These are phyloP conservation scores for Suillus lakei DNA, from an alignment of 768 basidiomycete species.

Conservation along the genomic window DNA sequence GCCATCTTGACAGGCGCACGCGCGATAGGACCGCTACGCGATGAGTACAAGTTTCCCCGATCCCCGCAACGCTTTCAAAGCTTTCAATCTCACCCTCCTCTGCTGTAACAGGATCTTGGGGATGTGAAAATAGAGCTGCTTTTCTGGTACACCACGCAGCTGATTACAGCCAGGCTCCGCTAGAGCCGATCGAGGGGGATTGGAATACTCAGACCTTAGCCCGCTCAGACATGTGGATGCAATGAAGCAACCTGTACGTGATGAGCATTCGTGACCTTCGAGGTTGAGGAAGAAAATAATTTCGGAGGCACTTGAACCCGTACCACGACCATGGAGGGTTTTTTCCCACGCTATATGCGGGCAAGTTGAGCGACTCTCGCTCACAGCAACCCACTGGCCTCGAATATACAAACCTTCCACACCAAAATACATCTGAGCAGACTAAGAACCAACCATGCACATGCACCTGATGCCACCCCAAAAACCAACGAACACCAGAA, in stretches of 20 bases:
- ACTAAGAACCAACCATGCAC: too few relatives aligned
- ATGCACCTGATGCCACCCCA: too few relatives aligned
- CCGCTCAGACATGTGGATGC: conserved; percentile 58
- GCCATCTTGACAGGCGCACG: neutral
- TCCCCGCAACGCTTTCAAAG: conserved; percentile 63
- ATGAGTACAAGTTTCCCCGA: conserved; percentile 38
- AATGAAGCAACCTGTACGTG: conserved; percentile 47
- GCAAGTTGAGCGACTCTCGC: too few relatives aligned
- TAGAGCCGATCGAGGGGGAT: conserved; percentile 64
- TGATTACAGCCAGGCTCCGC: conserved; percentile 58
- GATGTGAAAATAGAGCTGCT: conserved; percentile 37
- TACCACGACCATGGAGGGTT: too few relatives aligned
- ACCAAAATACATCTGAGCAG: too few relatives aligned
- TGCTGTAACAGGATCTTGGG: conserved; percentile 46
- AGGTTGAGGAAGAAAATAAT: conserved; percentile 7
- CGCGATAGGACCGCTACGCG: conserved; percentile 13
- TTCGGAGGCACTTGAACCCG: too few relatives aligned
- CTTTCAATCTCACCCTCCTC: conserved; percentile 35
- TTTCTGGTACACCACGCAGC: conserved; percentile 72
- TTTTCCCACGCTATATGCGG: too few relatives aligned
- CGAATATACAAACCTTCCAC: too few relatives aligned
- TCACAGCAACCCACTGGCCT: too few relatives aligned
- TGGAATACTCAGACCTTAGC: conserved; percentile 79
- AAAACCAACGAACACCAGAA: too few relatives aligned
- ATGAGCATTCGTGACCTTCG: conserved; percentile 71